Base-by-base conservation (phyloP, 1,139 yeast species). In the Blastobotrys arbuscula region DNA sequence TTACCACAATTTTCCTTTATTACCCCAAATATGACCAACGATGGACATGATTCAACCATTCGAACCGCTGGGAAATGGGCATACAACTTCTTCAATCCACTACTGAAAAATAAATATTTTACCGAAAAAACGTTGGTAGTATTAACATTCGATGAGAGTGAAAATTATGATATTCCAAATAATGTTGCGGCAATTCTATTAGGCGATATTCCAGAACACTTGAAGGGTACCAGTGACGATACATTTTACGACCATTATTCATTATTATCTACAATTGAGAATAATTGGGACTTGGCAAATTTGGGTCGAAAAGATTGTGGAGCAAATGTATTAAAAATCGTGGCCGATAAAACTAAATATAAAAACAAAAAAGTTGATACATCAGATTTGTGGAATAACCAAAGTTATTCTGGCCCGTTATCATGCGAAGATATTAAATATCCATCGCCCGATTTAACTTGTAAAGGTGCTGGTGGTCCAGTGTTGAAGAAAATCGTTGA, bases 191-290 rank as follows among this genome's bases (percentile, higher is more conserved):
- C 76, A 15, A 55, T 74, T 23, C 61, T 75, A 47, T 65, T 75
- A 39, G 78, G 78, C 52, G 76, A 65, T 48, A 60, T 75, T 51
- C 71, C 74, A 50, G 68, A 68, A 36, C 50, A 59, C 7, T 59
- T 65, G 51, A 62, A 65, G 56, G 73, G 73, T 47, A 72, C 76
- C 42, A 58, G 61, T 10, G 79, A 75, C 55, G 57, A 56, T 52
- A 74, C 75, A 42, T 75, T 64, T 66, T 75, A 75, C 62, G 70
- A 74, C 59, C 79, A 75, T 60, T 75, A 74, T 67, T 70, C 78
- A 37, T 70, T 71, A 58, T 53, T 74, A 42, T 62, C 78, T n/a
- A 58, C 77, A 28, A 67, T 70, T 39, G 69, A 72, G 62, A 75
- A 72, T 46, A 74, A 74, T 69, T 74, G 73, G 75, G 70, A 66